Base-by-base conservation (phyloP, 2,329 filamentous ascomycete species). In the Alternaria gaisen region DNA sequence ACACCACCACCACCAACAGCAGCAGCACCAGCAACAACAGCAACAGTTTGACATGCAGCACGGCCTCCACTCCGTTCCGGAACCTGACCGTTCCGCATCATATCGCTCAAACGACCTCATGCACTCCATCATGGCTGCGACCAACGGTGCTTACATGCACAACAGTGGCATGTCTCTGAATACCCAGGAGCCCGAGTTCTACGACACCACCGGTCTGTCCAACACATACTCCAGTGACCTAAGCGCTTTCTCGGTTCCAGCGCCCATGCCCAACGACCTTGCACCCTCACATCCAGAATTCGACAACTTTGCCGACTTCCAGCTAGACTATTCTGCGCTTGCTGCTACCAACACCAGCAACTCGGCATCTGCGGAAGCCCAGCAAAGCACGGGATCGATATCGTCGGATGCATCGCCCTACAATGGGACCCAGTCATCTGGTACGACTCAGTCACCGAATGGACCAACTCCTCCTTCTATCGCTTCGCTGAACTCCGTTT, bases 51-150 rank as follows among this genome's bases (percentile, higher is more conserved):
- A 78, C 56, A 75, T 77, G 71, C 75, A 73, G 42, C 66, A 74
- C 55, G 65, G 69, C 36, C 70, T 78, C 9, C 72, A 69, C 22
- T 72, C 75, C 11, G 76, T 78, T 40, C 72, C 75, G 9, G 76
- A 78, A 63, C 68, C 72, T 34, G 69, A 76, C 58, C 71, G 69
- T 47, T 42, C 70, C 3, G 66, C 61, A 16, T 48, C 68, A 26
- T 76, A 74, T 55, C 66, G 72, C 43, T 71, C 73, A 16, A 71
- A 74, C 51, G 74, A 70, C 38, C 71, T 79, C 53, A 77, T 78
- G 73, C 72, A 76, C 46, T 77, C 76, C 2, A 67, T 78, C 63
- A 74, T 78, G 72, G 75, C 75, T 34, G 75, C 75, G 1, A 75
- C 74, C 9, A 72, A 70, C 42, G 75, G 73, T 16, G 72, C 73